These are phyloP conservation scores for Xylariaceae sp. DNA, from an alignment of 2,329 filamentous ascomycete species.

Conservation along the genomic window DNA sequence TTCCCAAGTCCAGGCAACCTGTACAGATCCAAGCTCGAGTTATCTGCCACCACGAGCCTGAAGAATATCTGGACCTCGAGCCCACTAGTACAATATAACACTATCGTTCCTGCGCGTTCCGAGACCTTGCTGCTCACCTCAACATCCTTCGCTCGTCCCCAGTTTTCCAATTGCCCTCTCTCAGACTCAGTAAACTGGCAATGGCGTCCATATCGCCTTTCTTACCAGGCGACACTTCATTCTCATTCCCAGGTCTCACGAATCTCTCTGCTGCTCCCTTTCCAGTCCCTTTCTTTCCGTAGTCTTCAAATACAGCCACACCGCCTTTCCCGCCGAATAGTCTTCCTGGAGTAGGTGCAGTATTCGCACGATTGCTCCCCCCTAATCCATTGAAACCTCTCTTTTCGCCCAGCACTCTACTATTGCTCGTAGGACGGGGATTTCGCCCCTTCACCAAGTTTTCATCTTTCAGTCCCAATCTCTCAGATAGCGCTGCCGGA, in stretches of 20 bases:
- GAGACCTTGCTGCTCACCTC: no score
- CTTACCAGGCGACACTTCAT: slow-evolving; percentile 63
- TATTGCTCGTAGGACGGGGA: neutral
- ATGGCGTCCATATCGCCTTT: slow-evolving; percentile 83
- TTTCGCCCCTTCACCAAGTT: neutral
- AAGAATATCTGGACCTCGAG: no score
- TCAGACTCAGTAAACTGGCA: slow-evolving; percentile 81
- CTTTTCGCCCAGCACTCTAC: neutral
- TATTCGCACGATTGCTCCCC: slow-evolving; percentile 33
- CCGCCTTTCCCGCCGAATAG: slow-evolving; percentile 17
- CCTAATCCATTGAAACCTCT: no score
- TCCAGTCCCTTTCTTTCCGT: neutral
- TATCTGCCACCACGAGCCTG: no score
- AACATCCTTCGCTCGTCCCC: no score
- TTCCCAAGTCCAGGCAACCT: no score
- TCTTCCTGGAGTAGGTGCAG: slow-evolving; percentile 36
- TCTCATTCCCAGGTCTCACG: slow-evolving; percentile 53
- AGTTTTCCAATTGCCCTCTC: slow-evolving; percentile 80
- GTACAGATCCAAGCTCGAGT: no score
- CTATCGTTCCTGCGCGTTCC: no score
- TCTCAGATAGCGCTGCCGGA: no score
- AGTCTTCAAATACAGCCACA: slow-evolving; percentile 44
- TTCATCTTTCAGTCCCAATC: no score
- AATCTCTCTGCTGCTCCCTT: slow-evolving; percentile 62
- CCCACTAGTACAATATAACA: no score